Percentiles rank a stretch among this genome's conserved stretches.
These are phyloP conservation scores for Pichia membranifaciens DNA, from an alignment of 805 yeast species.

Conservation along the genomic window DNA sequence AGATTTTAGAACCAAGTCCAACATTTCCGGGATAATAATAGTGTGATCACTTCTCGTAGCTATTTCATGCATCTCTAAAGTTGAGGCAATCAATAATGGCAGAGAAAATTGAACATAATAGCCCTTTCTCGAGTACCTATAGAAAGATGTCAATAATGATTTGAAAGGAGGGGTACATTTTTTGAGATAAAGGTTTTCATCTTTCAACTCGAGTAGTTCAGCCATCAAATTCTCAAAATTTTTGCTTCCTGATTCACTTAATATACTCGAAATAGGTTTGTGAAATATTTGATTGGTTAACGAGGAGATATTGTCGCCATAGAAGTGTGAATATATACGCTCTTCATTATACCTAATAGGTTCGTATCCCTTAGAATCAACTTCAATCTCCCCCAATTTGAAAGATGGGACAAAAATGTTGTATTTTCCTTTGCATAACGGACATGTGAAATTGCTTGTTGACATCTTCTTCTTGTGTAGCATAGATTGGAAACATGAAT, in stretches of 20 bases:
- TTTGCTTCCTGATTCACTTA: constrained; percentile 18
- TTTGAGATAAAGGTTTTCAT: not conserved
- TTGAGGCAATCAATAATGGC: constrained; percentile 36
- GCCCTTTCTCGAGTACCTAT: constrained; percentile 2
- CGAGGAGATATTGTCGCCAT: constrained; percentile 27
- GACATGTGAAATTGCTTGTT: constrained; percentile 35
- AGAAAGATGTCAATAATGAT: not conserved
- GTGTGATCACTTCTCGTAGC: constrained; percentile 42
- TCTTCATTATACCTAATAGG: not conserved
- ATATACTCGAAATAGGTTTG: constrained; percentile 21
- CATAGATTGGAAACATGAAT: constrained; percentile 35
- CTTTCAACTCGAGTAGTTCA: constrained; percentile 17
- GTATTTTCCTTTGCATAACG: constrained; percentile 43
- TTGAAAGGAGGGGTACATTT: constrained; percentile 4
- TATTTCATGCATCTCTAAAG: constrained; percentile 55
- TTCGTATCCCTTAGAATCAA: constrained; percentile 18
- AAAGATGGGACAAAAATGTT: constrained; percentile 43
- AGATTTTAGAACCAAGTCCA: constrained; percentile 33
- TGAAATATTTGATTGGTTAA: constrained; percentile 27
- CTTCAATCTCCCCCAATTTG: constrained; percentile 22
- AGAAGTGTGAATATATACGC: constrained; percentile 5
- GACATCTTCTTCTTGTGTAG: constrained; percentile 19
- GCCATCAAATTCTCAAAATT: constrained; percentile 18
- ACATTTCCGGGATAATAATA: constrained; percentile 14
- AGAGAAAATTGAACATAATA: constrained; percentile 18